Conservation (phyloP, 495 filamentous ascomycete species). For the Pyrenula massariospora region DNA sequence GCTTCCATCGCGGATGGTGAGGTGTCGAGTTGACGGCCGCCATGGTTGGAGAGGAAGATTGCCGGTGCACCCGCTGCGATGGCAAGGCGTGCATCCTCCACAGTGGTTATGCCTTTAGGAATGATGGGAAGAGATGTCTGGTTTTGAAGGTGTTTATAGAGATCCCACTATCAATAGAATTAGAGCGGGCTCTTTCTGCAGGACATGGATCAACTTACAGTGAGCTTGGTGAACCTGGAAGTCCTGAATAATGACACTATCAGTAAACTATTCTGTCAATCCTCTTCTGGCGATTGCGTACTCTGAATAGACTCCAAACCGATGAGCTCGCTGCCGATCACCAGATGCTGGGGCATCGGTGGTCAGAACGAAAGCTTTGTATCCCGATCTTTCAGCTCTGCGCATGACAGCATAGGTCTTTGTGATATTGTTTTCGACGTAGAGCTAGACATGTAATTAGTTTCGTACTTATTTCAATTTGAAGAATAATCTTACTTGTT, state of each 20-base stretch:
- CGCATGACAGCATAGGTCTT: slow-evolving; percentile 16
- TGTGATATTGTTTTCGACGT: slow-evolving; percentile 25
- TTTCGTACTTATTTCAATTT: neutral
- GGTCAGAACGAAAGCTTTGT: slow-evolving; percentile 27
- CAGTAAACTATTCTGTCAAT: neutral
- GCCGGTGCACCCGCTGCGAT: slow-evolving; percentile 43
- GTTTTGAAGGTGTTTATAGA: neutral
- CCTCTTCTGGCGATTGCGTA: neutral
- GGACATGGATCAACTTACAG: neutral
- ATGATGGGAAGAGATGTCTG: slow-evolving; percentile 35
- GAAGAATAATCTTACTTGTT: slow-evolving; percentile 8
- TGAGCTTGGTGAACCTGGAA: neutral
- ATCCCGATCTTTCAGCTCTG: slow-evolving; percentile 14
- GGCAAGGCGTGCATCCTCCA: slow-evolving; percentile 46
- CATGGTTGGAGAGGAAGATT: slow-evolving; percentile 57
- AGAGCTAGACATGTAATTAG: slow-evolving; percentile 16
- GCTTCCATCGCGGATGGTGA: slow-evolving; percentile 47
- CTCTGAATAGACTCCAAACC: slow-evolving; percentile 2
- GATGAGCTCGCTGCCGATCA: slow-evolving; percentile 23
- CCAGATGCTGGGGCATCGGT: slow-evolving; percentile 25
- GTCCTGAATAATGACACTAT: neutral
- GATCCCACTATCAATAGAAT: neutral
- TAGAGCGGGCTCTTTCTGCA: neutral
- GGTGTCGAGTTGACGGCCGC: slow-evolving; percentile 57
- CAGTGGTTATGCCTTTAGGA: slow-evolving; percentile 52